Evolutionary conservation across 768 basidiomycete genomes (phyloP).

Genomic region (Chalciporus pseudorubinellus): DNA sequence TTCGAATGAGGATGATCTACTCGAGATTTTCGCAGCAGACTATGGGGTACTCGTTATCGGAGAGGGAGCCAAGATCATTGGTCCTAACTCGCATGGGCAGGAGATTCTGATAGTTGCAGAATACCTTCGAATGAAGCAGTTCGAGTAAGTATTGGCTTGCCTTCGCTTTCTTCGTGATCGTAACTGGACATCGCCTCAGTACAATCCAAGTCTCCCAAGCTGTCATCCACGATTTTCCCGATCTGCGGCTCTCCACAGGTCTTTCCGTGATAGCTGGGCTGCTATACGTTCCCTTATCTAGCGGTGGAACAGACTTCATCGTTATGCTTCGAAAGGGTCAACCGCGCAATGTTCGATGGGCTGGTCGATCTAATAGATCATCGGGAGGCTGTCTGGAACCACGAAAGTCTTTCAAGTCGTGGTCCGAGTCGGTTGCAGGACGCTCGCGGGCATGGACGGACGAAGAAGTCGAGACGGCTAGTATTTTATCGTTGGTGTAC

Average conservation of each 20-base stretch:
- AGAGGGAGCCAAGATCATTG: constrained; percentile 68
- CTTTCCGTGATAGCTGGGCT: constrained; percentile 69
- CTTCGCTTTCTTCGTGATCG: neutral
- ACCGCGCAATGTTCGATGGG: constrained; percentile 70
- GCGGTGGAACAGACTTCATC: constrained; percentile 75
- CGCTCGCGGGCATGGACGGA: constrained; percentile 73
- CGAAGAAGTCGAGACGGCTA: constrained; percentile 79
- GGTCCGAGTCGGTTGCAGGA: constrained; percentile 73
- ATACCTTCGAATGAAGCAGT: constrained; percentile 72
- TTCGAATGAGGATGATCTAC: constrained; percentile 75
- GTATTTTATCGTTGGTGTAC: constrained; percentile 75
- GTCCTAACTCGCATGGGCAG: constrained; percentile 68
- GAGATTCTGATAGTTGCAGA: constrained; percentile 79
- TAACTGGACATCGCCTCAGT: constrained; percentile 30
- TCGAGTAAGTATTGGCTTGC: constrained; percentile 46
- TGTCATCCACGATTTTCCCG: constrained; percentile 67
- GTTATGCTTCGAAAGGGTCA: constrained; percentile 79
- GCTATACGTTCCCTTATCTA: constrained; percentile 72
- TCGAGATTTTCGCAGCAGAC: constrained; percentile 76
- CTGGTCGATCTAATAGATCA: constrained; percentile 64
- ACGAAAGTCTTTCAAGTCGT: constrained; percentile 74
- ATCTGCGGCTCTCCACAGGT: constrained; percentile 58
- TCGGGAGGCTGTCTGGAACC: constrained; percentile 55
- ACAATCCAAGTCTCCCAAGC: constrained; percentile 70
- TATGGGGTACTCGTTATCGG: constrained; percentile 71